Evolutionary conservation across 208 protist genomes (phyloP), one percentile per base, ranked within the genome.

Genomic region (Balamuthia mandrillaris): DNA sequence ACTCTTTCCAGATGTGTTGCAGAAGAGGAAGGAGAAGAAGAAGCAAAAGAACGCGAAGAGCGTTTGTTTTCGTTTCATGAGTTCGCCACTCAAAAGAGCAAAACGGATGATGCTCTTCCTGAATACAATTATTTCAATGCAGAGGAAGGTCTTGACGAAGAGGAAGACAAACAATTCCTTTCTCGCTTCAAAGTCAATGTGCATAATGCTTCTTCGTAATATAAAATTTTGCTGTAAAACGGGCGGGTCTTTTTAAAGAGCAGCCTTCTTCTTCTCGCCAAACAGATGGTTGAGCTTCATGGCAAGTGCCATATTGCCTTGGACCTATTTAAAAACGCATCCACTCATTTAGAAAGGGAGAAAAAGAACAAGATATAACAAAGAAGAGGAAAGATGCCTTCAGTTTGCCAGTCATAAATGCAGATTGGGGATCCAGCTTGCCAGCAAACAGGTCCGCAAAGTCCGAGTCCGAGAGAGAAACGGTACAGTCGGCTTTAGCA

Each of bases 361-460:
- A 3, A 78, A 5, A 18, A 54, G 39, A 10, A 14, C 27, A 29
- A 68, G 16, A 3, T 27, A 37, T 18, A 1, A 39, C 21, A 12
- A 29, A 78, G 54, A 3, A 44, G 33, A 51, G 0, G 9, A 27
- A 9, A 47, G 7, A n/a, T 14, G 88, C 83, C 78, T 90, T 90
- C n/a, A 90, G 75, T 31, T 84, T 72, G 18, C 88, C 79, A 61
- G 88, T 56, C 31, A 79, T 42, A 65, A 88, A 90, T 0, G 74
- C 47, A 21, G 27, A 12, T 68, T 90, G 88, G 14, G 81, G 56
- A 74, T 90, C 86, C 12, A 88, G 47, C 58, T 87, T 85, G 58
- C 88, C 88, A 35, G 41, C 47, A 33, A 90, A 51, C 24, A 90
- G 49, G 10, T 84, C 33, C 18, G 84, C n/a, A 39, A 90, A 90